Evolutionary conservation across 192 early-diverging fungal genomes (phyloP).

Genomic region (Coemansia reversa): DNA sequence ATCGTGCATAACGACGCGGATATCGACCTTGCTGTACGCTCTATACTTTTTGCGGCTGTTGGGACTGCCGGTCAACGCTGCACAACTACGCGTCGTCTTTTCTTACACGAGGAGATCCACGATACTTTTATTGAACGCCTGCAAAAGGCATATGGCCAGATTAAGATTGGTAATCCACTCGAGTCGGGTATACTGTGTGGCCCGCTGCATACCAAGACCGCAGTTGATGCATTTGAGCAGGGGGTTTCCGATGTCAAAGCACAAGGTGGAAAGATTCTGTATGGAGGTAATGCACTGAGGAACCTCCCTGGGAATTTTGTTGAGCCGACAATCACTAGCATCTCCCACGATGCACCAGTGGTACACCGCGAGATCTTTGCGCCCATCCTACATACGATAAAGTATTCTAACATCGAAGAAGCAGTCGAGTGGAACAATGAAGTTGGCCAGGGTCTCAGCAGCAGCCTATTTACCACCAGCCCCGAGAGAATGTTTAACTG

Average conservation of each 20-base stretch:
- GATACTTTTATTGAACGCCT: conserved; percentile 78
- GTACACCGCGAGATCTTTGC: conserved; percentile 95
- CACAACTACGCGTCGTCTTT: conserved; percentile 88
- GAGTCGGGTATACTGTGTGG: conserved; percentile 82
- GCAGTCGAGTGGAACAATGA: conserved; percentile 87
- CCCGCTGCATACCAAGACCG: conserved; percentile 84
- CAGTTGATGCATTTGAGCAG: conserved; percentile 72
- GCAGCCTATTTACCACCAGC: conserved; percentile 80
- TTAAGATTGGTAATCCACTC: conserved; percentile 86
- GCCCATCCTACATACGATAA: conserved; percentile 87
- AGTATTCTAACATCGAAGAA: conserved; percentile 74
- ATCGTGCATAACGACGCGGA: conserved; percentile 91
- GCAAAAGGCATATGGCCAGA: conserved; percentile 79
- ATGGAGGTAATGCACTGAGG: conserved; percentile 77
- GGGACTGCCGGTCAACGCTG: conserved; percentile 96
- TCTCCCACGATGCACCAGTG: conserved; percentile 69
- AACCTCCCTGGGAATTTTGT: conserved; percentile 85
- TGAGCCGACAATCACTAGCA: conserved; percentile 86
- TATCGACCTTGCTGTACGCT: conserved; percentile 80
- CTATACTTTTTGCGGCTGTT: conserved; percentile 90
- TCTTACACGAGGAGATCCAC: conserved; percentile 86
- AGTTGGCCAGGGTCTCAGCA: conserved; percentile 84
- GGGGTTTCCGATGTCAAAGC: conserved; percentile 75
- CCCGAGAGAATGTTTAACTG: conserved; percentile 85
- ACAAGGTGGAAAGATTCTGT: conserved; percentile 83